Base-by-base conservation (phyloP, 2,329 filamentous ascomycete genomes). In the Aspergillus amoenus region DNA sequence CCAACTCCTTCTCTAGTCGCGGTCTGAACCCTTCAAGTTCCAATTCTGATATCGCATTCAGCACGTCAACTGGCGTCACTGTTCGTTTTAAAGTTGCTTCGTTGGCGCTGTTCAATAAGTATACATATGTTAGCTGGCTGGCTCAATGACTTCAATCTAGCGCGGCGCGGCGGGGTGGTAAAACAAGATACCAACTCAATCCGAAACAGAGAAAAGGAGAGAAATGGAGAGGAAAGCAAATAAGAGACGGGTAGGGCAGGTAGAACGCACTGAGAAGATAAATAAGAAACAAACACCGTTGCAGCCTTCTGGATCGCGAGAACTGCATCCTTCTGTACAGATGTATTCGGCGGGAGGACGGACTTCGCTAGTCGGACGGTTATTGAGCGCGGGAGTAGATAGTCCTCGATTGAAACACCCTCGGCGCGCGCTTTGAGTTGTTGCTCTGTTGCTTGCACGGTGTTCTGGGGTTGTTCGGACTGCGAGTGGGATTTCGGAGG, bases 251-350 rank as follows among this genome's bases (percentile, higher is more conserved):
- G 22, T n/a, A 18, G 24, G 4, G 21, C 6, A 27, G 6, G 4
- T 42, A 24, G 17, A 32, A 43, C 81, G 58, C 78, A 86, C 84
- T 81, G 79, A 56, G 81, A 80, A 57, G 83, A 82, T 47, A 87
- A 73, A 68, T 87, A 87, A 59, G 83, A 87, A 17, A 88, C 82
- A 70, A 88, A 88, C 4, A 88, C 85, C 4, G 85, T 88, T 27
- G 85, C 85, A 60, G 83, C 84, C 68, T 87, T 88, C 50, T 84
- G 83, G 60, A 88, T 81, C 7, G 85, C 85, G 15, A 86, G 73
- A 4, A 87, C 73, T 11, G 85, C 85, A 73, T 88, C 85, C 72
- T 86, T 87, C 65, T 86, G 83, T 41, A 88, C 84, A 47, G 83
- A 81, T 15, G 85, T 88, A 69, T 88, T 87, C 4, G 85, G 78